Percentiles rank a stretch among this genome's conserved stretches.
Evolutionary conservation across 352 stramenopile genomes (phyloP).

Genomic region (Phytophthora rubi): DNA sequence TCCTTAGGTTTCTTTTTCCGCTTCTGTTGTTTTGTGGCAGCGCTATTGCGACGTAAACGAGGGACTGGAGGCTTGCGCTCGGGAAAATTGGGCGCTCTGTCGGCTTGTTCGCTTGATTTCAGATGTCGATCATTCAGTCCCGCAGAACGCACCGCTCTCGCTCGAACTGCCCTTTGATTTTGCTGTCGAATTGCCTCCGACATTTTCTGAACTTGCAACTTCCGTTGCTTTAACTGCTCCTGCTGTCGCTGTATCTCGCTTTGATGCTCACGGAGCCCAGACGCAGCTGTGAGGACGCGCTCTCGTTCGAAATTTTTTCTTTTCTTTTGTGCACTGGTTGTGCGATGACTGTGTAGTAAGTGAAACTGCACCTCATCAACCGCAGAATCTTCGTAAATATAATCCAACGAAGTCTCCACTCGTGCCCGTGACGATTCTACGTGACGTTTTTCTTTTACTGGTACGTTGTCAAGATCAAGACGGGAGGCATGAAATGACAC

Average conservation of each 20-base stretch:
- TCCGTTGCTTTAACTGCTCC: slow-evolving; percentile 44
- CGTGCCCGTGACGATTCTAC: slow-evolving; percentile 38
- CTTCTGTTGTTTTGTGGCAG: slow-evolving; percentile 11
- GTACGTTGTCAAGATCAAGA: background rate
- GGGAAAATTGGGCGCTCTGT: slow-evolving; percentile 22
- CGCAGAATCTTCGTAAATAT: slow-evolving; percentile 63
- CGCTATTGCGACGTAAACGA: slow-evolving; percentile 40
- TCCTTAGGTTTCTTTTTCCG: slow-evolving; percentile 19
- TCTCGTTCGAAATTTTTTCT: slow-evolving; percentile 51
- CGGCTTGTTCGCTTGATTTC: slow-evolving; percentile 4
- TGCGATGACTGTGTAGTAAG: slow-evolving; percentile 42
- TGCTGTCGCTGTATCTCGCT: slow-evolving; percentile 30
- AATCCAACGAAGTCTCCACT: slow-evolving; percentile 60
- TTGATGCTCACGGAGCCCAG: slow-evolving; percentile 48
- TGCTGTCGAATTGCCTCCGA: slow-evolving; percentile 59
- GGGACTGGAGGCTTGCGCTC: slow-evolving; percentile 65
- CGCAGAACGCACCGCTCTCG: slow-evolving; percentile 3
- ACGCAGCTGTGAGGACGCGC: slow-evolving; percentile 49
- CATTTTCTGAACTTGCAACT: slow-evolving; percentile 52
- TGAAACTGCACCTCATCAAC: slow-evolving; percentile 58
- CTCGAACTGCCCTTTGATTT: slow-evolving; percentile 46
- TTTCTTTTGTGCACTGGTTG: slow-evolving; percentile 34
- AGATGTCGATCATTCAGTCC: background rate
- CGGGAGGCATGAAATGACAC: slow-evolving; percentile 3
- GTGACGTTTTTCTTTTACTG: background rate